Percentiles rank a stretch among this genome's conserved stretches.
Conservation (phyloP, 1,284 basidiomycete species). For the Volvariella volvacea region DNA sequence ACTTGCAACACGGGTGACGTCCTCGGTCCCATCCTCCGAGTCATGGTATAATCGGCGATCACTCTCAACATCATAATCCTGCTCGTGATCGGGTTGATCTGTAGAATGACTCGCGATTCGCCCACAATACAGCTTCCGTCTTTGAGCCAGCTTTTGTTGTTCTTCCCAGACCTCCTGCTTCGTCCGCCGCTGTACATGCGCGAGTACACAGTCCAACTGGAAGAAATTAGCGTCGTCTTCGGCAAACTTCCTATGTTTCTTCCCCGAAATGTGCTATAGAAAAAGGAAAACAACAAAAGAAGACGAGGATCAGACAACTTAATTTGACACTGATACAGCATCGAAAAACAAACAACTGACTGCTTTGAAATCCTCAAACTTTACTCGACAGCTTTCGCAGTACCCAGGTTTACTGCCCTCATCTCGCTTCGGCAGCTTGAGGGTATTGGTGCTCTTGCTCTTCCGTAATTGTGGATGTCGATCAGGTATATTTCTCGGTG, state of each 20-base stretch:
- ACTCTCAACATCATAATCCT: too few relatives aligned
- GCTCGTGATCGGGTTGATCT: too few relatives aligned
- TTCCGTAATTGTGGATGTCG: constrained; percentile 52
- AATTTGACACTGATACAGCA: too few relatives aligned
- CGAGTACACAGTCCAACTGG: constrained; percentile 76
- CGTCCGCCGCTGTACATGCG: constrained; percentile 65
- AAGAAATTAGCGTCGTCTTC: constrained; percentile 75
- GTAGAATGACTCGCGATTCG: too few relatives aligned
- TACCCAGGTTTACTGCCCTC: constrained; percentile 92
- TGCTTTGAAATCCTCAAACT: constrained; percentile 84
- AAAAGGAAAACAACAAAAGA: constrained; percentile 4
- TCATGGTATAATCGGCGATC: too few relatives aligned
- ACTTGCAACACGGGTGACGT: too few relatives aligned
- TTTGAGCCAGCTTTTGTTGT: constrained; percentile 13
- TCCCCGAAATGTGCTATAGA: constrained; percentile 69
- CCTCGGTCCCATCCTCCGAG: too few relatives aligned
- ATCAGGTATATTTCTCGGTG: constrained; percentile 52
- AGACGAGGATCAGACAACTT: too few relatives aligned
- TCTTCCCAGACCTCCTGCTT: constrained; percentile 34
- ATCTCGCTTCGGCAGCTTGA: constrained; percentile 68
- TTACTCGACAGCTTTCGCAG: constrained; percentile 93
- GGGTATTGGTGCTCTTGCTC: constrained; percentile 72
- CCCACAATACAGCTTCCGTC: too few relatives aligned
- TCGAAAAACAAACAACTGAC: constrained; percentile 38
- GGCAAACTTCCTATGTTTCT: constrained; percentile 86